Evolutionary conservation across 106 monocot genomes (phyloP).

Genomic region (Apostasia ramifera): DNA sequence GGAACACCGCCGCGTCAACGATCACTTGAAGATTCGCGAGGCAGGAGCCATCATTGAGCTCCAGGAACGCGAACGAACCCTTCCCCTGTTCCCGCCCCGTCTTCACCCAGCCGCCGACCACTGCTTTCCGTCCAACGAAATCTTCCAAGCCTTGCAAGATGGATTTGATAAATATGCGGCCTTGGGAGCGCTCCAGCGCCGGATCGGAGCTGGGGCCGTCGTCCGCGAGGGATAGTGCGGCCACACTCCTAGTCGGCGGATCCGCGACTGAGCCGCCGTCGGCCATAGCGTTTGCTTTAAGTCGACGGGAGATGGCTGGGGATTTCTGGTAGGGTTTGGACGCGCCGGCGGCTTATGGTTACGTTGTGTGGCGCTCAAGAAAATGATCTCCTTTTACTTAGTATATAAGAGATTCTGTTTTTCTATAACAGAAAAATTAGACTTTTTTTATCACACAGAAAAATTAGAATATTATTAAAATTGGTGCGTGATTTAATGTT

Average conservation of each 20-base stretch:
- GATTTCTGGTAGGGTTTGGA: no score
- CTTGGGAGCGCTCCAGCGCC: conserved; percentile 28
- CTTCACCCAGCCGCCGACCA: conserved; percentile 93
- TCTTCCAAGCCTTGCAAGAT: conserved; percentile 32
- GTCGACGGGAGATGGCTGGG: no score
- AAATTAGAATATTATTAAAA: no score
- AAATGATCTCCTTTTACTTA: no score
- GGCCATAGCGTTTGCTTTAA: neutral
- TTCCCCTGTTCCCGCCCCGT: conserved; percentile 95
- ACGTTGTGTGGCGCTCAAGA: no score
- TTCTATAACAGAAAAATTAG: no score
- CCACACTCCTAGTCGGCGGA: neutral
- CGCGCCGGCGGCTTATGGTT: no score
- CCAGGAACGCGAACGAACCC: conserved; percentile 89
- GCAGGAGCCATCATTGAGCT: conserved; percentile 94
- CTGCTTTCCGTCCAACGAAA: conserved; percentile 40
- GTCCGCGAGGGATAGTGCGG: conserved; percentile 8
- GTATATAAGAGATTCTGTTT: no score
- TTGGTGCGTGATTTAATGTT: no score
- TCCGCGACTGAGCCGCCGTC: neutral
- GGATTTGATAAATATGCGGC: conserved; percentile 42
- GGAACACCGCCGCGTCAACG: conserved; percentile 46
- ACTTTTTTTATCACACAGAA: no score
- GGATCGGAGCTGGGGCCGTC: neutral
- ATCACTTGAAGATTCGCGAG: conserved; percentile 86